Percentiles rank a stretch among this genome's conserved stretches.
phyloP scores from a whole-genome alignment of 1,284 basidiomycete genomes.

The Porogramme epimiltina region DNA sequence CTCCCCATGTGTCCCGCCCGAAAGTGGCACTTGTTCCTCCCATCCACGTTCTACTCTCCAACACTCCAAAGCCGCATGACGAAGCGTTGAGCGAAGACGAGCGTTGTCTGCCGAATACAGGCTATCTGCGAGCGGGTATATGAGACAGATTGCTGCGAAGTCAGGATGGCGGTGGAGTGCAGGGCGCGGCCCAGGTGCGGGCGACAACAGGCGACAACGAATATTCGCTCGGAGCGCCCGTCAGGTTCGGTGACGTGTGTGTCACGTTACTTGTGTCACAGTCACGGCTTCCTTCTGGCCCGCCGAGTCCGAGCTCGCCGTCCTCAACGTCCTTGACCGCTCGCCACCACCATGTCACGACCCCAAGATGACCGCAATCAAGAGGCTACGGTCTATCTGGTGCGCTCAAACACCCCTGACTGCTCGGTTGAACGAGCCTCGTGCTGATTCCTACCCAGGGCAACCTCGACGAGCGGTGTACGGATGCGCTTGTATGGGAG shows the following conservation, averaged over 20 bases:
- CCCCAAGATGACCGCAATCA: slow-evolving; percentile 93
- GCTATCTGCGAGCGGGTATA: too few relatives aligned
- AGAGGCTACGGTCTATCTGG: slow-evolving; percentile 93
- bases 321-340: slow-evolving; percentile 11
- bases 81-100: too few relatives aligned
- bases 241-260: background rate
- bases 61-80: too few relatives aligned
- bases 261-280: background rate
- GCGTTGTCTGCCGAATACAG: too few relatives aligned
- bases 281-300: background rate
- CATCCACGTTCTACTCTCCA: too few relatives aligned
- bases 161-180: too few relatives aligned
- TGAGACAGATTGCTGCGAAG: too few relatives aligned
- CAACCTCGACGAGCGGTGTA: slow-evolving; percentile 93
- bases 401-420: slow-evolving; percentile 40
- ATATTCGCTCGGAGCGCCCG: background rate
- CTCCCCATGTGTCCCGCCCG: too few relatives aligned
- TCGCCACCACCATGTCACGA: slow-evolving; percentile 61
- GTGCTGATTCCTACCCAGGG: slow-evolving; percentile 56
- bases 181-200: too few relatives aligned
- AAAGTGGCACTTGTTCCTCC: too few relatives aligned
- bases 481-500: slow-evolving; percentile 97
- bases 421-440: background rate
- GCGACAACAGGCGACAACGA: too few relatives aligned
- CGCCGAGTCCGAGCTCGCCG: slow-evolving; percentile 10